phyloP scores from a whole-genome alignment of 2,329 filamentous ascomycete species.

The Lecanicillium sp. region DNA sequence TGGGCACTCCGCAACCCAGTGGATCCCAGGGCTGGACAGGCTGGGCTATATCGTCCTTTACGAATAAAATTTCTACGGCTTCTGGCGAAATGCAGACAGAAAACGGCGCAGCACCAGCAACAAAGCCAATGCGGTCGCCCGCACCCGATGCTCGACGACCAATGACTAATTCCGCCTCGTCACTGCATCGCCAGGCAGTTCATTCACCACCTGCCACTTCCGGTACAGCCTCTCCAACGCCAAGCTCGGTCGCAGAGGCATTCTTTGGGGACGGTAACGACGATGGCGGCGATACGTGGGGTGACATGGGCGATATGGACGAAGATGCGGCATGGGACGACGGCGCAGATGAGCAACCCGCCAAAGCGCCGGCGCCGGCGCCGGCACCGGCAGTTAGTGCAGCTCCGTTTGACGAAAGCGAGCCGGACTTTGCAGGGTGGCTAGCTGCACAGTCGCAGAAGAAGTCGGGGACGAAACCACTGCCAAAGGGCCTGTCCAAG shows the following conservation, averaged over 20 bases:
- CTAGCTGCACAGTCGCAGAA: constrained; percentile 74
- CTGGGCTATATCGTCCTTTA: constrained; percentile 98
- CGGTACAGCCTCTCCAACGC: constrained; percentile 38
- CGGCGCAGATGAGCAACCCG: constrained; percentile 20
- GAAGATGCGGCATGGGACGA: constrained; percentile 32
- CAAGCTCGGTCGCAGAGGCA: constrained; percentile 34
- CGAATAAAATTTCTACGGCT: constrained; percentile 80
- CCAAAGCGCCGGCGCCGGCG: constrained; percentile 23
- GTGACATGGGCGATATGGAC: constrained; percentile 51
- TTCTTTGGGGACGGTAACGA: constrained; percentile 50
- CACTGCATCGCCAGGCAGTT: constrained; percentile 52
- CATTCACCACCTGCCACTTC: constrained; percentile 40
- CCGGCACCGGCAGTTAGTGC: constrained; percentile 25
- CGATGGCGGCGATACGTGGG: constrained; percentile 71
- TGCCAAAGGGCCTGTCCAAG: constrained; percentile 81
- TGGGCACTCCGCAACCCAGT: constrained; percentile 68
- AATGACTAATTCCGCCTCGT: constrained; percentile 43
- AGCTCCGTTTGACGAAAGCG: constrained; percentile 69
- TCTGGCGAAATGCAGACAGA: constrained; percentile 74
- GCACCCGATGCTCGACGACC: constrained; percentile 27
- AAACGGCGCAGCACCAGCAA: constrained; percentile 33
- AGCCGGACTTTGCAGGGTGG: constrained; percentile 96
- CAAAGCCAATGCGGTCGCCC: constrained; percentile 33
- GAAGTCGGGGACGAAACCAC: constrained; percentile 55
- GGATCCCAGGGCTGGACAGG: constrained; percentile 65